Base-by-base conservation (phyloP, 176 grass and related monocot species). In the Cocos nucifera region DNA sequence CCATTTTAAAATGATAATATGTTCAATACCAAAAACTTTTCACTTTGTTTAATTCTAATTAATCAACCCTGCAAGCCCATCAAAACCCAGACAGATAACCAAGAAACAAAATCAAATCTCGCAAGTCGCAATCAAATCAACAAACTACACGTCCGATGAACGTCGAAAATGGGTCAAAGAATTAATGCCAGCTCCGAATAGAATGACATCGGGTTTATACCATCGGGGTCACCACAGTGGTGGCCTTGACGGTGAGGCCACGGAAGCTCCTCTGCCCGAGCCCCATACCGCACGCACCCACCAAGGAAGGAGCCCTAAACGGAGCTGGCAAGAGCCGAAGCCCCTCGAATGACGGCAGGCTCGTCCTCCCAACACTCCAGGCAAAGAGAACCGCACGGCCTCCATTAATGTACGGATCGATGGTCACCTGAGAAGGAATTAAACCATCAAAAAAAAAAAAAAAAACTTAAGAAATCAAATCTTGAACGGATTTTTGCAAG, bases 221-320 rank as follows among this genome's bases (percentile, higher is more conserved):
- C 89, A 85, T 95, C 6, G 85, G 72, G 56, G 81, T 81, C 16
- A 95, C 75, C 17, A 77, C 78, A 26, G 85, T 85, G 51, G 81
- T 81, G 2, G 81, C 89, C 72, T 23, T 69, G 20, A 82, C 75
- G 39, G 82, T 64, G 29, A 89, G 65, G 30, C 79, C 57, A 12
- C 62, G 61, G 25, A 75, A 66, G 44, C 57, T 27, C 28, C 44
- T 58, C 26, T 60, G 59, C 0, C 51, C 65, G 14, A 65, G 49
- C n/a, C 68, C 27, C 14, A 50, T 49, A 22, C 59, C 59, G 29
- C 61, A 49, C 20, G 17, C n/a, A 10, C 19, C 35, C 1, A 21
- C 35, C 1, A 5, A 18, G 8, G 61, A 63, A 63, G 61, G 19
- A 63, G 23, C 32, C 29, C 0, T 16, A 10, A 49, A 63, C 6